Conservation (phyloP, 2,329 filamentous ascomycete genomes). For the Colletotrichum limetticola region DNA sequence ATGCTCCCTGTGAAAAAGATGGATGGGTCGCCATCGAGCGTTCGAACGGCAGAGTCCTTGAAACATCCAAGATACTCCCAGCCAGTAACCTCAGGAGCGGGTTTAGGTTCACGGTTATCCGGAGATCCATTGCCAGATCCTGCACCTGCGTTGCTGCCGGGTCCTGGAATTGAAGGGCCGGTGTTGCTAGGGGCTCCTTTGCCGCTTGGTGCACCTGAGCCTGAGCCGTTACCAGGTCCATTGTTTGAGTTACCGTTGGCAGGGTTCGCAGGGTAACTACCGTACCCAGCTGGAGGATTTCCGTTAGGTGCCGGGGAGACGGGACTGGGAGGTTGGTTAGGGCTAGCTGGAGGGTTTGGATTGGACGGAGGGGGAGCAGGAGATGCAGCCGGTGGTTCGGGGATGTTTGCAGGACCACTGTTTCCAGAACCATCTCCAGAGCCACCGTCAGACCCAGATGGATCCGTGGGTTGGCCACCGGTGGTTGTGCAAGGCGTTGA, state of each 20-base stretch:
- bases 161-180: neutral
- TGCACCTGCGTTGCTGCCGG: neutral
- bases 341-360: neutral
- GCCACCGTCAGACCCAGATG: neutral
- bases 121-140: neutral
- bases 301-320: neutral
- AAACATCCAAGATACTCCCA: conserved; percentile 47
- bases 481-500: conserved; percentile 5
- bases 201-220: neutral
- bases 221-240: neutral
- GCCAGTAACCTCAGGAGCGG: conserved; percentile 17
- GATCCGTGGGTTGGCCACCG: neutral
- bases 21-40: conserved; percentile 37
- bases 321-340: neutral
- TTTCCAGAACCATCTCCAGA: neutral
- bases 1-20: conserved; percentile 48
- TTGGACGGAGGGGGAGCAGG: neutral
- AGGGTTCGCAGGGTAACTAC: neutral
- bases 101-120: neutral
- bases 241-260: neutral
- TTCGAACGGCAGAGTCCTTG: conserved; percentile 38
- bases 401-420: neutral
- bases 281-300: neutral
- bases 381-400: neutral
- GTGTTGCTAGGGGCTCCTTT: neutral